Evolutionary conservation across 2,329 filamentous ascomycete species (phyloP), one percentile per base, ranked within the genome.

Genomic region (Cercospora brassicicola): DNA sequence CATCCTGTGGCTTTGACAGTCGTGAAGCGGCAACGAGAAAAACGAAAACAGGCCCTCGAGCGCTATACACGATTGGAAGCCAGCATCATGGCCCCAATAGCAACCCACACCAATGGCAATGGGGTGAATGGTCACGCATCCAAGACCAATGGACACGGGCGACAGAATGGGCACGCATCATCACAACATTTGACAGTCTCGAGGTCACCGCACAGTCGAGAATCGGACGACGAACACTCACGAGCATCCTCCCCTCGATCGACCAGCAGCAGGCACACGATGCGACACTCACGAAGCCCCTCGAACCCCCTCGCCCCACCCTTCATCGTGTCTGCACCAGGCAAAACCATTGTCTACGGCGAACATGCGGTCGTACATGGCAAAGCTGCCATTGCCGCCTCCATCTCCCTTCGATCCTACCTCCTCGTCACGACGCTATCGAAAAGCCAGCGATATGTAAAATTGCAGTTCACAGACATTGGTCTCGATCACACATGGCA

Each of bases 341-440:
- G 94, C 71, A 99, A 99, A 80, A 95, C 97, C 77, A 99, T 99
- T 79, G 92, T 98, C 63, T 98, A 94, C 82, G 95, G 95, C 73
- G 95, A 99, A 80, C 95, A 99, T 82, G 91, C 95, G 2, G 95
- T 98, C n/a, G 95, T 99, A 20, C 89, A 99, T 78, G 94, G 94
- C 77, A 98, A 97, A 87, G 89, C 93, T 73, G 94, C 95, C 67
- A 94, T 99, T 80, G 95, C 95, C 62, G 96, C 95, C 26, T 90
- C 95, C 31, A 96, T 99, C 67, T 97, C 95, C 30, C 87, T 99
- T 30, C 91, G 95, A 74, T 98, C 95, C 55, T 99, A 98, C 79
- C 91, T 99, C 60, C 93, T 96, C 76, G 94, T 98, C 78, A 97
- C 94, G 15, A 92, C 94, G 13, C 88, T 97, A 57, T 96, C 93